Percentiles rank a stretch among this genome's conserved stretches.
Conservation (phyloP, 1,284 basidiomycete genomes). For the Leucoagaricus sp. region DNA sequence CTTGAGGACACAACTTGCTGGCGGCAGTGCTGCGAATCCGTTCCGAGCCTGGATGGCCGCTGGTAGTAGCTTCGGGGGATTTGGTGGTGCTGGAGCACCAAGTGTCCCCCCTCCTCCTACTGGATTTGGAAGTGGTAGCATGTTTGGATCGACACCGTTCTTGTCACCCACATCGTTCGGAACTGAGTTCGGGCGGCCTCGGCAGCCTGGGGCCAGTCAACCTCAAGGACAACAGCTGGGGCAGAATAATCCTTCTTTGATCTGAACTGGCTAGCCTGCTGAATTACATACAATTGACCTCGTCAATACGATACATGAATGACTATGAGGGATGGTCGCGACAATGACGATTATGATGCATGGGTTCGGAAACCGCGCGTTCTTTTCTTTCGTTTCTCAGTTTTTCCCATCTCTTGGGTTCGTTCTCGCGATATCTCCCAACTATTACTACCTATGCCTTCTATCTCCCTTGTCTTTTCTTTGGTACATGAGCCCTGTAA, state of each 20-base stretch:
- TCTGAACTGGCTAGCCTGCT: not conserved
- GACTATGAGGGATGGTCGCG: not conserved
- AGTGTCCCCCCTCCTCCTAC: conserved; percentile 11
- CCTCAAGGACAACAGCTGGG: conserved; percentile 12
- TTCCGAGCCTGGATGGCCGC: conserved; percentile 67
- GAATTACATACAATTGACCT: too few relatives aligned
- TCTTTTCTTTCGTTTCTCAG: not conserved
- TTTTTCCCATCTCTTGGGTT: not conserved
- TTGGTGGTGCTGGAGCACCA: not conserved
- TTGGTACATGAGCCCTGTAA: conserved; percentile 2
- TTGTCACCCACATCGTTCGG: conserved; percentile 15
- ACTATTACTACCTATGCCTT: not conserved
- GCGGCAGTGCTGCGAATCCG: conserved; percentile 70
- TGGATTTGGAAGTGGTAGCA: conserved; percentile 12
- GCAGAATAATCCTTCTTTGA: conserved; percentile 10
- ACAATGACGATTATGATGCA: not conserved
- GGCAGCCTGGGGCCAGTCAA: not conserved
- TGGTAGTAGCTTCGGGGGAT: conserved; percentile 10
- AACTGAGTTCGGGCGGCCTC: not conserved
- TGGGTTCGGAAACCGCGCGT: not conserved
- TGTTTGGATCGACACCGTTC: conserved; percentile 18
- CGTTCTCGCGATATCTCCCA: not conserved
- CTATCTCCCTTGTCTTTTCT: not conserved
- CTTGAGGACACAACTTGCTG: conserved; percentile 73
- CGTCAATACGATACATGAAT: not conserved